Evolutionary conservation across 768 basidiomycete genomes (phyloP).

Genomic region (Tylopilus plumbeoviolaceoides): DNA sequence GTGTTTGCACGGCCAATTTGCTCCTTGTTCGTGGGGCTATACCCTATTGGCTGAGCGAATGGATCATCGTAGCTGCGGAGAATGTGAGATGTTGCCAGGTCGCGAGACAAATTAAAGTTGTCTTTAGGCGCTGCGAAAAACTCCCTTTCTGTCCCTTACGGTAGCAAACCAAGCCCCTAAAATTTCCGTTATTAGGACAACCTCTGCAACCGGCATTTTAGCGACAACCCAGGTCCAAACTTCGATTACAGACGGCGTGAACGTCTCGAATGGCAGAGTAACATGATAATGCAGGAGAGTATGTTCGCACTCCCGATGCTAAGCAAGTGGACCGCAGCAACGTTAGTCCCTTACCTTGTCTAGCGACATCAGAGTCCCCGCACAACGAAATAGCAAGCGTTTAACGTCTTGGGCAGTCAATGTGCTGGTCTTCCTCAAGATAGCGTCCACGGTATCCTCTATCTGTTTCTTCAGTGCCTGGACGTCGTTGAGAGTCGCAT

Average conservation of each 20-base stretch:
- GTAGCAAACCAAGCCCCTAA: slow-evolving; percentile 86
- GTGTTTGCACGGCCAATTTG: slow-evolving; percentile 68
- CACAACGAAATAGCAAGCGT: slow-evolving; percentile 81
- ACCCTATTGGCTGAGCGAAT: slow-evolving; percentile 79
- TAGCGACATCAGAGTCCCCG: slow-evolving; percentile 70
- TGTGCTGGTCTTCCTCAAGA: slow-evolving; percentile 66
- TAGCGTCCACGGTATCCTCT: slow-evolving; percentile 58
- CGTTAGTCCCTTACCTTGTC: slow-evolving; percentile 59
- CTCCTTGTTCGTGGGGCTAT: slow-evolving; percentile 86
- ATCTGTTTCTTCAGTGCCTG: slow-evolving; percentile 65
- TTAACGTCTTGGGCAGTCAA: slow-evolving; percentile 80
- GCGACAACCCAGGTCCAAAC: slow-evolving; percentile 96
- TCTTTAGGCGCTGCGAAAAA: slow-evolving; percentile 86
- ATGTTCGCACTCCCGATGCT: slow-evolving; percentile 65
- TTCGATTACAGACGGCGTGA: slow-evolving; percentile 84
- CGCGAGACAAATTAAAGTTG: slow-evolving; percentile 7
- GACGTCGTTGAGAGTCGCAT: slow-evolving; percentile 59
- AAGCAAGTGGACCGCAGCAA: neutral
- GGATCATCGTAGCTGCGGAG: slow-evolving; percentile 78
- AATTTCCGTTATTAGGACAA: slow-evolving; percentile 81
- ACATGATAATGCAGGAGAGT: slow-evolving; percentile 86
- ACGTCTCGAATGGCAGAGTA: slow-evolving; percentile 83
- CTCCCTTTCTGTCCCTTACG: slow-evolving; percentile 70
- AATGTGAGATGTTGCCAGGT: slow-evolving; percentile 4
- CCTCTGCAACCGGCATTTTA: slow-evolving; percentile 77